These are phyloP conservation scores for Chrysoporthe puriensis DNA, from an alignment of 2,329 filamentous ascomycete species.

Conservation along the genomic window DNA sequence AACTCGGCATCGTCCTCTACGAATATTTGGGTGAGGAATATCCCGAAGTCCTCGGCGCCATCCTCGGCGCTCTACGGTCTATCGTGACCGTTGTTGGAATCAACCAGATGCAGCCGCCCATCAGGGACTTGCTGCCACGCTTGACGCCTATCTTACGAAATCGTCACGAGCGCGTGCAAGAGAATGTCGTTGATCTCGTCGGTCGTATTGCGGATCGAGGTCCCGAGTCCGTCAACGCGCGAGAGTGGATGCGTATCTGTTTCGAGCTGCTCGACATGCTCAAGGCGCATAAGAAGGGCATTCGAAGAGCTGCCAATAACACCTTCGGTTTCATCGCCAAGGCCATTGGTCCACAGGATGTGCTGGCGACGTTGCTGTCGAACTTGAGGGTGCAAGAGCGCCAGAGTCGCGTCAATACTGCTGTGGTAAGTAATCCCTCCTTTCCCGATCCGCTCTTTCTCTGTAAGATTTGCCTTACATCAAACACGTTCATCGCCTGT, in stretches of 20 bases:
- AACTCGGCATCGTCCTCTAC: constrained; percentile 91
- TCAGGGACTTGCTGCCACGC: constrained; percentile 91
- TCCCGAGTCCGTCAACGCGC: constrained; percentile 92
- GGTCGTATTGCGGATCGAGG: constrained; percentile 97
- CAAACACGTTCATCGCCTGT: neutral
- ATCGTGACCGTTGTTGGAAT: constrained; percentile 99
- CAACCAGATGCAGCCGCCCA: constrained; percentile 96
- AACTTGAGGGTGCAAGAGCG: constrained; percentile 96
- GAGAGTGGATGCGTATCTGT: constrained; percentile 99
- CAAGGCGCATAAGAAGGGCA: constrained; percentile 99
- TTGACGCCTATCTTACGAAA: constrained; percentile 98
- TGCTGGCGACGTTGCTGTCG: constrained; percentile 92
- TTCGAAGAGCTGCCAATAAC: constrained; percentile 97
- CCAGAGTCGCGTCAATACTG: constrained; percentile 97
- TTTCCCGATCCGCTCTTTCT: neutral
- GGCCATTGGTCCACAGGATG: constrained; percentile 96
- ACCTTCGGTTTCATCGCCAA: constrained; percentile 99
- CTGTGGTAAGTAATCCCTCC: constrained; percentile 56
- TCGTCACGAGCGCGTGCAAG: constrained; percentile 97
- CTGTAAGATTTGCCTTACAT: neutral
- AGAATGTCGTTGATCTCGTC: constrained; percentile 97
- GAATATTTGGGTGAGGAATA: constrained; percentile 99
- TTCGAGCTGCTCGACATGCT: constrained; percentile 99
- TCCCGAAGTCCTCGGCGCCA: constrained; percentile 94
- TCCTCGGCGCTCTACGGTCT: constrained; percentile 89